Base-by-base conservation (phyloP, 495 filamentous ascomycete genomes). In the Ramalina peruviana region DNA sequence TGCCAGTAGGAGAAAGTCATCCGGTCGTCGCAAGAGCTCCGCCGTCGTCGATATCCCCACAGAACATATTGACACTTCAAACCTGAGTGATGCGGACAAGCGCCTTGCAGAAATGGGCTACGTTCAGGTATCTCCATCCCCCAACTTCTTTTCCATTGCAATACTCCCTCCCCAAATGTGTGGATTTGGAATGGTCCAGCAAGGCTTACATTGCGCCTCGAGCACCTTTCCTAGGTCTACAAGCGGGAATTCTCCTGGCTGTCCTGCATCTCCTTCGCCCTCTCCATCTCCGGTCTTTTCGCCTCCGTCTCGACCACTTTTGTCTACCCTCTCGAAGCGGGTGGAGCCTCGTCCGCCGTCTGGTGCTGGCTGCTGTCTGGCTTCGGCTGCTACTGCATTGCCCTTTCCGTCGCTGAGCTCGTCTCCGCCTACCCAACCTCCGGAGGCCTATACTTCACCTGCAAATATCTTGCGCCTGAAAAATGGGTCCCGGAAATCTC, bases 301-400 rank as follows among this genome's bases (percentile, higher is more conserved):
- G 63, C 76, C 17, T 78, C 75, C 3, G 27, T 48, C 20, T 72
- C 75, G 60, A 80, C 78, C 1, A 81, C 79, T 36, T 74, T 80
- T 63, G 65, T 66, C 7, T 81, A 78, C 57, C 76, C 77, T 1
- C 67, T 81, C 26, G 62, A 69, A 48, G 78, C 79, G 6, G 79
- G 79, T 40, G 78, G 79, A 11, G 69, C 73, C 17, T 71, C 76
- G 26, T 67, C 76, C 33, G 75, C 72, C 15, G 70, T 83, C 43
- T 83, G 79, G 79, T 80, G 70, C 58, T 82, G 79, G 79, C 57
- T 80, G 10, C 72, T 82, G 30, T 76, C 73, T n/a, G 79, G 79
- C 30, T 63, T 67, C 30, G 79, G 79, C 3, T 80, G 76, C 48
- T 74, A 75, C 72, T 79, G 75, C 51, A 73, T 83, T 62, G 79